Evolutionary conservation across 257 asterid species (phyloP).

Genomic region (Capsicum pubescens): DNA sequence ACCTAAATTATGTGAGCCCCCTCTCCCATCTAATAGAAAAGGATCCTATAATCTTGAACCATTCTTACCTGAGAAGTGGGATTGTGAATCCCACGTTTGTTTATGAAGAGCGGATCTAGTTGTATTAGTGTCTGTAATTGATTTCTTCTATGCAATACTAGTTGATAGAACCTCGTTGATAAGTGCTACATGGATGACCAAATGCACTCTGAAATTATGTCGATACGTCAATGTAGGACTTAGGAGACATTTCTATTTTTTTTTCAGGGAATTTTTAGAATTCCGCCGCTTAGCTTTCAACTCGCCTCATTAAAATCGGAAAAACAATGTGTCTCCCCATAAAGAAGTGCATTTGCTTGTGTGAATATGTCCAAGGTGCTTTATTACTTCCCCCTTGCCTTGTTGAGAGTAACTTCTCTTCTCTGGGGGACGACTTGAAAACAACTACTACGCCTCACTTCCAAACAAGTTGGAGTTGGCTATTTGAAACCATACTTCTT

Average conservation of each 20-base stretch:
- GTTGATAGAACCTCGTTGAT: not conserved
- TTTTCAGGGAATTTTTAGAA: not conserved
- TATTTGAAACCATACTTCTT: not conserved
- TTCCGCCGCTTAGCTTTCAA: not conserved
- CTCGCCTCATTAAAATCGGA: not conserved
- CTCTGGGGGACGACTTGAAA: not conserved
- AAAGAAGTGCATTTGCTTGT: not conserved
- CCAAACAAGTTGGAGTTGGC: not conserved
- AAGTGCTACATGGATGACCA: not conserved
- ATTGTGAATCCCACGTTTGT: not conserved
- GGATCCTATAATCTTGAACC: not conserved
- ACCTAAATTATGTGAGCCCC: too few relatives aligned
- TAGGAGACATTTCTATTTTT: not conserved
- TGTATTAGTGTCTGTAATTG: slow-evolving; percentile 1
- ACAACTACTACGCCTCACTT: not conserved
- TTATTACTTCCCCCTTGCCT: not conserved
- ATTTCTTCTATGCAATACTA: not conserved
- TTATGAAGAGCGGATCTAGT: not conserved
- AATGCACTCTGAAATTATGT: not conserved
- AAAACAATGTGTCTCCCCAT: not conserved
- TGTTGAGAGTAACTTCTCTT: slow-evolving; percentile 15
- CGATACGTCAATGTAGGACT: not conserved
- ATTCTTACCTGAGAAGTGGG: not conserved
- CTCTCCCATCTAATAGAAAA: not conserved
- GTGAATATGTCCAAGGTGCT: not conserved